Conservation (phyloP, 495 filamentous ascomycete species). For the Schizothecium vesticola region DNA sequence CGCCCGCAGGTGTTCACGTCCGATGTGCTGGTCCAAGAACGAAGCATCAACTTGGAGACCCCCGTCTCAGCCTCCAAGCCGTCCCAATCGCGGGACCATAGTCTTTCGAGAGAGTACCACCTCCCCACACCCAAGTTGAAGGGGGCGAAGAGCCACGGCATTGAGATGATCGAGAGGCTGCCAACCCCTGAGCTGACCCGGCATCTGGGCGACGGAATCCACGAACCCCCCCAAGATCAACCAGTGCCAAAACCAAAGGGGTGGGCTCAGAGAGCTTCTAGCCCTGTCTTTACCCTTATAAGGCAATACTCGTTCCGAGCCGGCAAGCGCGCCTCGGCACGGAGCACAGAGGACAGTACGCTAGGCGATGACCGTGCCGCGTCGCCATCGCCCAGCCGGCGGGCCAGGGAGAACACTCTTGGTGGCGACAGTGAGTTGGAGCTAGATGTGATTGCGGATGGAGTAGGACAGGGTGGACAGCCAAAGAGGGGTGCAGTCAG, state of each 20-base stretch:
- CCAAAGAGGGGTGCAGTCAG: background rate
- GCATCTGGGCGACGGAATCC: slow-evolving; percentile 12
- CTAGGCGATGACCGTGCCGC: background rate
- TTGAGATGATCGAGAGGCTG: slow-evolving; percentile 15
- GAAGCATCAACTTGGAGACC: slow-evolving; percentile 12
- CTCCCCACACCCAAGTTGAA: slow-evolving; percentile 1
- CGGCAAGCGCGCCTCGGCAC: background rate
- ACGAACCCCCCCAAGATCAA: background rate
- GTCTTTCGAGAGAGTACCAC: slow-evolving; percentile 13
- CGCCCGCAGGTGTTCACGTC: background rate
- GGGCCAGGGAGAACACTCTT: background rate
- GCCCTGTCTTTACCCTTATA: background rate
- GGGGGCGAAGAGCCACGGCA: slow-evolving; percentile 6
- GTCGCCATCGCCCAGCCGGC: background rate
- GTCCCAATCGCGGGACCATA: slow-evolving; percentile 8
- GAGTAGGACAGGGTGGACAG: background rate
- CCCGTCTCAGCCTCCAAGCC: slow-evolving; percentile 8
- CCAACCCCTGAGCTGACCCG: slow-evolving; percentile 13
- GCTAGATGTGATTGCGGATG: background rate
- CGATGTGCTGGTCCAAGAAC: background rate
- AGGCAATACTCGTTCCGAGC: background rate
- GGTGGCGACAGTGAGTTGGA: background rate
- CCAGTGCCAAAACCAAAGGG: background rate
- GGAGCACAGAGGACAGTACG: background rate
- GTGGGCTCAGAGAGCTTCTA: background rate